Conservation (phyloP, 2,329 filamentous ascomycete species). For the Colletotrichum aenigma region DNA sequence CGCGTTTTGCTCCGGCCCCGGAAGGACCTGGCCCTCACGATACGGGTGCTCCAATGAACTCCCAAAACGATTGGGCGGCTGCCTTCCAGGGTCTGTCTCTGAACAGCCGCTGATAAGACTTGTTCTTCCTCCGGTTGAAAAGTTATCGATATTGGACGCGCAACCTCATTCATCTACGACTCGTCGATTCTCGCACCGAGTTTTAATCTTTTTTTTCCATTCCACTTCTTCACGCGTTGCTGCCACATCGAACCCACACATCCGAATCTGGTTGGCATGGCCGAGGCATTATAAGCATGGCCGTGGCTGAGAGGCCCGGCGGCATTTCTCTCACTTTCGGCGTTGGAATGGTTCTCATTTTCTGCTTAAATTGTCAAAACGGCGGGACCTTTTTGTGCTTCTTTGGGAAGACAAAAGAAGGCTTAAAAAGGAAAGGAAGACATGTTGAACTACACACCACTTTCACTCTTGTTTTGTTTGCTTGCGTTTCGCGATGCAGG, state of each 20-base stretch:
- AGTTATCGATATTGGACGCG: background rate
- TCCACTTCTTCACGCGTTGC: background rate
- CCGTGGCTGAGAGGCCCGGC: background rate
- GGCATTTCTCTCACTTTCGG: slow-evolving; percentile 4
- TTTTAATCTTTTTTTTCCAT: background rate
- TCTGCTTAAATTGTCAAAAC: slow-evolving; percentile 14
- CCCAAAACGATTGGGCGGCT: slow-evolving; percentile 63
- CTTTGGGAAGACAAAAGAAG: slow-evolving; percentile 18
- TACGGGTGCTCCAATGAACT: background rate
- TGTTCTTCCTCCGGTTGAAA: background rate
- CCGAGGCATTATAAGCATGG: slow-evolving; percentile 9
- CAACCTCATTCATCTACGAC: background rate
- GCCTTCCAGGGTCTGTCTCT: slow-evolving; percentile 76
- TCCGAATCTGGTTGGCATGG: background rate
- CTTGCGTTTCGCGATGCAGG: slow-evolving; percentile 27
- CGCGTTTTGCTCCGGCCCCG: slow-evolving; percentile 49
- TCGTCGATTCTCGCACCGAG: background rate
- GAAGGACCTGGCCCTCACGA: slow-evolving; percentile 35
- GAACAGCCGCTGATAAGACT: slow-evolving; percentile 56
- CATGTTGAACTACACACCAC: slow-evolving; percentile 4
- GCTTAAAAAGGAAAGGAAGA: slow-evolving; percentile 12
- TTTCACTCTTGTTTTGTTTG: slow-evolving; percentile 9
- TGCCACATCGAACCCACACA: background rate
- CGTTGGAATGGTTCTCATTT: background rate
- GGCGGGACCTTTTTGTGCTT: slow-evolving; percentile 18